A percentile compares a stretch with the other conserved stretches of the same genome.
Evolutionary conservation across 768 basidiomycete genomes (phyloP).

Genomic region (Lentinus brumalis): DNA sequence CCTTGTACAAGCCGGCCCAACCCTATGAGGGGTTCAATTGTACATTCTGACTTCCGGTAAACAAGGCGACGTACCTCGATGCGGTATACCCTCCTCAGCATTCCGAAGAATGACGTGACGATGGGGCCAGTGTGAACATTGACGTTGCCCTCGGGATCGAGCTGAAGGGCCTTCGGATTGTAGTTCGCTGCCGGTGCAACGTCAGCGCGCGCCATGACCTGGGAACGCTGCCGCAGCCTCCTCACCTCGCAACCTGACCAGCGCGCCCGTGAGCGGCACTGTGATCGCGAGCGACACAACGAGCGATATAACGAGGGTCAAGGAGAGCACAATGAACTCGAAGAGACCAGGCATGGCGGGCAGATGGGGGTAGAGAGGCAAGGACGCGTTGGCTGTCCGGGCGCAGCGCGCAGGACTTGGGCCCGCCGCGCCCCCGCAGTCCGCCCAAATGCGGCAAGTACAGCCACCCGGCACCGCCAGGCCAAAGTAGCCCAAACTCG

Average conservation of each 20-base stretch:
- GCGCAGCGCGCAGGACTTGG: background rate
- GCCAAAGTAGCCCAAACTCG: conserved; percentile 21
- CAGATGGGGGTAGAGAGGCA: conserved; percentile 21
- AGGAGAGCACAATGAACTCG: conserved; percentile 37
- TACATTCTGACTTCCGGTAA: no score
- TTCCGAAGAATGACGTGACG: conserved; percentile 73
- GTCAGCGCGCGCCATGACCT: background rate
- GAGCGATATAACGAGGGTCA: conserved; percentile 55
- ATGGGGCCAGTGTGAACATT: conserved; percentile 74
- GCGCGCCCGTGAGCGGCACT: conserved; percentile 49
- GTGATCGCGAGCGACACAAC: conserved; percentile 60
- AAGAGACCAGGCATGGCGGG: conserved; percentile 16
- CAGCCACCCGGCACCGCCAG: conserved; percentile 20
- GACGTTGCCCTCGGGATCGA: conserved; percentile 77
- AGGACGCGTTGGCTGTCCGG: background rate
- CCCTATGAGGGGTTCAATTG: conserved; percentile 44
- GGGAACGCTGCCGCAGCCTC: background rate
- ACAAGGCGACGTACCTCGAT: conserved; percentile 57
- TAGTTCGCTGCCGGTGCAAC: conserved; percentile 50
- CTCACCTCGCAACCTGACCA: conserved; percentile 71
- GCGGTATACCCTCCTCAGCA: conserved; percentile 68
- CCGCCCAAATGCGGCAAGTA: conserved; percentile 4
- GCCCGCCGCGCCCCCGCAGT: conserved; percentile 13
- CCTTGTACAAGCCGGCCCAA: conserved; percentile 78
- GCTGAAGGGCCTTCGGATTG: conserved; percentile 80